Evolutionary conservation across 208 protist species (phyloP).

Genomic region (Crithidia bombi): DNA sequence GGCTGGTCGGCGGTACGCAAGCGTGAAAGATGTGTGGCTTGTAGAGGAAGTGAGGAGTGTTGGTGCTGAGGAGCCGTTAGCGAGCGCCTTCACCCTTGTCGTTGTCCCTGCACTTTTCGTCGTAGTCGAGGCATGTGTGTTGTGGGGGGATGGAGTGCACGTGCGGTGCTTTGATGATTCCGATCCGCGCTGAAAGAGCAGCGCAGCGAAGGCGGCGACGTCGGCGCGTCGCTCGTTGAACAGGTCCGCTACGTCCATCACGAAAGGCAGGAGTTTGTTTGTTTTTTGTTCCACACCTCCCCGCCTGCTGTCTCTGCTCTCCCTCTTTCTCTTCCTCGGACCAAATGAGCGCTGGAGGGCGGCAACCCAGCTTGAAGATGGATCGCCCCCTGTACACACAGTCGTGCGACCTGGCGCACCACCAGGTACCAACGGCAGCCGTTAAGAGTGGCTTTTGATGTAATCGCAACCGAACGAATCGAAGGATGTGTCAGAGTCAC

Average conservation of each 20-base stretch:
- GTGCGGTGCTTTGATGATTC: not conserved
- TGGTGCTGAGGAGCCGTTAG: not conserved
- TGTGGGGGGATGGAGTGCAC: not conserved
- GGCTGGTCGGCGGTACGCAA: constrained; percentile 67
- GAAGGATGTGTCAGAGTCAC: too few relatives aligned
- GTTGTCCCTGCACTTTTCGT: not conserved
- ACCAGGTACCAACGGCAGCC: too few relatives aligned
- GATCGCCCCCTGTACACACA: too few relatives aligned
- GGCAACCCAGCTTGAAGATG: too few relatives aligned
- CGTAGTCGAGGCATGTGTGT: not conserved
- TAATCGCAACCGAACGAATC: too few relatives aligned
- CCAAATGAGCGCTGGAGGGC: too few relatives aligned
- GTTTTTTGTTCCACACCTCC: too few relatives aligned
- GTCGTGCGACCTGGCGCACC: too few relatives aligned
- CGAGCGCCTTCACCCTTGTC: not conserved
- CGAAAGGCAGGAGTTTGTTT: too few relatives aligned
- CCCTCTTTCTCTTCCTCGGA: too few relatives aligned
- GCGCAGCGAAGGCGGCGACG: constrained; percentile 43
- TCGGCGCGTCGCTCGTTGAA: constrained; percentile 42
- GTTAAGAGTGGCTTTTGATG: too few relatives aligned
- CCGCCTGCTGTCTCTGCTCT: not conserved
- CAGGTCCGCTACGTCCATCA: constrained; percentile 56
- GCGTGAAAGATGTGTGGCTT: not conserved
- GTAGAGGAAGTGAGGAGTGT: not conserved
- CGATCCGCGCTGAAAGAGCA: constrained; percentile 21